Percentiles rank a stretch among this genome's conserved stretches.
Evolutionary conservation across 2,329 filamentous ascomycete species (phyloP).

Genomic region (Moelleriella libera): DNA sequence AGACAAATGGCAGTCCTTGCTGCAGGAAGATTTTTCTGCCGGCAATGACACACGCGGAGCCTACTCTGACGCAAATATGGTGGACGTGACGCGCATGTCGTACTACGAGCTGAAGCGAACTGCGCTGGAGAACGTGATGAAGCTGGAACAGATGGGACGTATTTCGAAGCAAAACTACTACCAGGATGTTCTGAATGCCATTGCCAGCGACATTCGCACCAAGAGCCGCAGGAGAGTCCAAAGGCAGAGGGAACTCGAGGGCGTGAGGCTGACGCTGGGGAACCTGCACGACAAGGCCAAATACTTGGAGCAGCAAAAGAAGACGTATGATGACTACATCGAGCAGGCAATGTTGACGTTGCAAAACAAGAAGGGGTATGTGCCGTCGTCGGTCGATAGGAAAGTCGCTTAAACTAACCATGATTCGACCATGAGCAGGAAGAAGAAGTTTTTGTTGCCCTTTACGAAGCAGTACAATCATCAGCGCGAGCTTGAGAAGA

Average conservation of each 20-base stretch:
- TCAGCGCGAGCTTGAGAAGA: conserved; percentile 84
- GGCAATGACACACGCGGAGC: conserved; percentile 59
- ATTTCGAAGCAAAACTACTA: conserved; percentile 88
- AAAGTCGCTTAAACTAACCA: neutral
- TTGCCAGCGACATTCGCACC: conserved; percentile 89
- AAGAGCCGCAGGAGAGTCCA: conserved; percentile 91
- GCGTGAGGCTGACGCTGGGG: conserved; percentile 58
- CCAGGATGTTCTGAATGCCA: conserved; percentile 95
- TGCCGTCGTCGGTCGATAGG: conserved; percentile 3
- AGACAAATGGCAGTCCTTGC: conserved; percentile 67
- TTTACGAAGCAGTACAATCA: conserved; percentile 99
- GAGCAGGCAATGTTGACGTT: conserved; percentile 96
- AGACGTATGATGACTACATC: conserved; percentile 98
- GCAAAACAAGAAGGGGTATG: conserved; percentile 86
- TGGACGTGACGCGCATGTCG: conserved; percentile 78
- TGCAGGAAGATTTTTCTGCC: conserved; percentile 66
- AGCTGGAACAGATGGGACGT: conserved; percentile 72
- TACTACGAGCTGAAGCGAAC: conserved; percentile 89
- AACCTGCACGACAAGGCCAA: conserved; percentile 76
- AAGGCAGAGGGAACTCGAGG: conserved; percentile 79
- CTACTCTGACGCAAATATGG: conserved; percentile 79
- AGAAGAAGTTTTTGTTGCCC: conserved; percentile 85
- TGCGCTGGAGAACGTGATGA: conserved; percentile 85
- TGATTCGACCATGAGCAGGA: conserved; percentile 29
- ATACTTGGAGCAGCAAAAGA: conserved; percentile 88